Percentiles rank a stretch among this genome's conserved stretches.
Evolutionary conservation across 805 yeast genomes (phyloP).

Genomic region (Naumovozyma dairenensis): DNA sequence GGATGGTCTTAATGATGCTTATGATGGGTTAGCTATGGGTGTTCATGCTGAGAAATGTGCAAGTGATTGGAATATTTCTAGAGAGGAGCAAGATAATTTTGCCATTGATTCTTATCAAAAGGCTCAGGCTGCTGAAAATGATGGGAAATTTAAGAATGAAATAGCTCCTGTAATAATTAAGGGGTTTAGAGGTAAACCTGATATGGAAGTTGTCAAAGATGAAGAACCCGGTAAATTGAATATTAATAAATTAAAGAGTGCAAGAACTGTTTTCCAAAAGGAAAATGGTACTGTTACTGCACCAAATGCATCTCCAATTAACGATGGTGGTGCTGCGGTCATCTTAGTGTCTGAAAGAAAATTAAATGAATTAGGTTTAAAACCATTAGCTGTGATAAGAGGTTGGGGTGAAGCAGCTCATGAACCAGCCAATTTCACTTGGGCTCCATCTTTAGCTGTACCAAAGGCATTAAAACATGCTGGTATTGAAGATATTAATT

Average conservation of each 20-base stretch:
- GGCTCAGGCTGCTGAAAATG: conserved; percentile 70
- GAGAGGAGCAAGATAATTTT: conserved; percentile 83
- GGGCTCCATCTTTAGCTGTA: conserved; percentile 89
- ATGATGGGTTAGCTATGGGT: conserved; percentile 86
- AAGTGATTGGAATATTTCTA: conserved; percentile 58
- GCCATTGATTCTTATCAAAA: conserved; percentile 79
- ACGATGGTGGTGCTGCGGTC: conserved; percentile 97
- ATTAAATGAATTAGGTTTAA: conserved; percentile 75
- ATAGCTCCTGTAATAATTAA: conserved; percentile 81
- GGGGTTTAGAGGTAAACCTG: conserved; percentile 89
- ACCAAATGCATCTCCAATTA: conserved; percentile 90
- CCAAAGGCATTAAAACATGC: conserved; percentile 95
- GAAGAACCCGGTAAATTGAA: conserved; percentile 78
- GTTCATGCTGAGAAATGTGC: conserved; percentile 97
- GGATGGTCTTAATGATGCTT: conserved; percentile 92
- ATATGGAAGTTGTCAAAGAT: conserved; percentile 57
- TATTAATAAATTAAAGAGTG: conserved; percentile 64
- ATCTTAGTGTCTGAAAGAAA: conserved; percentile 77
- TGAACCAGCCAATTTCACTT: conserved; percentile 88
- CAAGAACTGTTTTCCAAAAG: conserved; percentile 90
- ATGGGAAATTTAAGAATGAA: conserved; percentile 75
- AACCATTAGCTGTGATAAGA: conserved; percentile 77
- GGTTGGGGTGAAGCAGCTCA: conserved; percentile 99
- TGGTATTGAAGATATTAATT: conserved; percentile 41
- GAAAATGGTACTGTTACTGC: conserved; percentile 96